Base-by-base conservation (phyloP, 2,329 filamentous ascomycete species). In the Conoideocrella luteorostrata region DNA sequence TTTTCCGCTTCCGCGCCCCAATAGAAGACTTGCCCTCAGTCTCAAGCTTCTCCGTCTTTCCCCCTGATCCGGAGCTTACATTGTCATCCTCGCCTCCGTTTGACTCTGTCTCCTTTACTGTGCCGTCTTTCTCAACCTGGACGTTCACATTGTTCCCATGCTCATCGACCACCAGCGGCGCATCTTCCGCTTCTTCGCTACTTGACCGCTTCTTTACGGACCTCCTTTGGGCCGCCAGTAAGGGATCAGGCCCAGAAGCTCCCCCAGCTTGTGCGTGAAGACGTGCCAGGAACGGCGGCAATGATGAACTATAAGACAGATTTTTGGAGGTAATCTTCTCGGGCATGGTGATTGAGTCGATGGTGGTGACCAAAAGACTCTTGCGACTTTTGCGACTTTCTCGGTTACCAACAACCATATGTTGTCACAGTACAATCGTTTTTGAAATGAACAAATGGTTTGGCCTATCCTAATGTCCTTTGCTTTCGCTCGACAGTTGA, bases 181-280 rank as follows among this genome's bases (percentile, higher is more conserved):
- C 82, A 60, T 91, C 86, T 52, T 91, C 86, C 11, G 84, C 84
- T 47, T 88, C 80, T 32, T 82, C 82, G 52, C 83, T 80, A 47
- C 69, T 77, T 13, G 76, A 78, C 28, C 72, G 73, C 64, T 69
- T 75, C 65, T 70, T 75, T 46, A 56, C 63, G 39, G 71, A 66
- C n/a, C 76, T 66, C 2, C 74, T 65, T 15, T 67, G 68, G 5
- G 65, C 67, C 2, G 74, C 69, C 29, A 78, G 65, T 33, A 77
- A 65, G 4, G 74, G 71, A 44, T 79, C 73, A 53, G 78, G 67
- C 29, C 74, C 64, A 62, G 69, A 58, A 70, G 62, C 56, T 63
- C 64, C 62, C 59, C 71, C 57, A 67, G 62, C 58, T 61, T 79
- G 64, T 52, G 75, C 70, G 67, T 74, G 72, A 20, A 82, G 68